These are phyloP conservation scores for Helianthus tuberosus DNA, from an alignment of 129 eudicot genomes.

Conservation along the genomic window DNA sequence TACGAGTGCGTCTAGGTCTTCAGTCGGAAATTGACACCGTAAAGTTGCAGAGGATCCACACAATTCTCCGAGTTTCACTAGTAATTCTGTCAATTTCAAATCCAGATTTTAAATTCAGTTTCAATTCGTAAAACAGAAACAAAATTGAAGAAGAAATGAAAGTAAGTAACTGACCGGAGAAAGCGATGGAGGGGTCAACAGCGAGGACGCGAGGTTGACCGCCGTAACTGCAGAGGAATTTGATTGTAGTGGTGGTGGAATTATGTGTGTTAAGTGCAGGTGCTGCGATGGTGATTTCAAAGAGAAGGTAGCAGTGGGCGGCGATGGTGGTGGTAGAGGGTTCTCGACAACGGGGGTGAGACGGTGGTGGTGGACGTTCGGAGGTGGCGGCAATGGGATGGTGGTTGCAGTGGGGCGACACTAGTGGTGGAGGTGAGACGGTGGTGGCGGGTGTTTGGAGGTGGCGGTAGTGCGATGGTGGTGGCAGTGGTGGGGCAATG, in stretches of 20 bases:
- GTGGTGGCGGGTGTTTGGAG: too few species aligned
- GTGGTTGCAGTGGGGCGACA: too few species aligned
- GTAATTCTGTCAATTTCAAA: conserved; percentile 47
- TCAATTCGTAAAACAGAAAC: not conserved
- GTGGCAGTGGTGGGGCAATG: too few species aligned
- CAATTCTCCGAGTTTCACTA: conserved; percentile 65
- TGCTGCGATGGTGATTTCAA: conserved; percentile 42
- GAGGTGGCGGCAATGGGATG: too few species aligned
- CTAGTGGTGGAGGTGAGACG: too few species aligned
- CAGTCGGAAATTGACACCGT: conserved; percentile 81
- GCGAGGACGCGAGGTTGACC: conserved; percentile 98
- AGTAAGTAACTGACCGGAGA: conserved; percentile 54
- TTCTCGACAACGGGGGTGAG: too few species aligned
- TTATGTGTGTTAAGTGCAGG: conserved; percentile 31
- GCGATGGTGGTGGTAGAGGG: too few species aligned
- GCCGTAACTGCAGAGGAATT: conserved; percentile 85
- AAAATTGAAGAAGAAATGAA: not conserved
- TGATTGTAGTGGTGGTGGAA: conserved; percentile 43
- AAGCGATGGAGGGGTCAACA: conserved; percentile 76
- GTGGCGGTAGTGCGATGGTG: too few species aligned
- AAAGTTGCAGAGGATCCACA: conserved; percentile 66
- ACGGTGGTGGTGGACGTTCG: too few species aligned
- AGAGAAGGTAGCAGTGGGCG: conserved; percentile 26
- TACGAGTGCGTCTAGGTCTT: conserved; percentile 79
- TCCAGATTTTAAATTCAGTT: not conserved